Evolutionary conservation across 352 stramenopile genomes (phyloP).

Genomic region (Phytophthora ramorum): DNA sequence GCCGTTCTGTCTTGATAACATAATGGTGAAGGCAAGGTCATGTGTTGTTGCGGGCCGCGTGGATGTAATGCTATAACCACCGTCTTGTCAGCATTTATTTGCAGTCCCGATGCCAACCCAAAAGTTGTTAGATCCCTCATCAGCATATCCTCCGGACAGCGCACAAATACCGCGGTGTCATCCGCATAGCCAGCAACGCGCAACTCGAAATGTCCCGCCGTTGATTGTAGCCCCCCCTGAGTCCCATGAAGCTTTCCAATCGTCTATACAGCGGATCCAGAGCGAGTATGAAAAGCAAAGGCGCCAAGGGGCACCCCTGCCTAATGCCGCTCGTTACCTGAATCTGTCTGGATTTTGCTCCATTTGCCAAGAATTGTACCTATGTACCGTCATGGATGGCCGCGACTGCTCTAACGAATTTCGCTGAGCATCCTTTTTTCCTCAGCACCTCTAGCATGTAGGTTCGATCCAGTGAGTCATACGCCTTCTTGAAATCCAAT

Average conservation of each 20-base stretch:
- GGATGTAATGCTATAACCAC: neutral
- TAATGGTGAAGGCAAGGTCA: neutral
- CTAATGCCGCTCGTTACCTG: neutral
- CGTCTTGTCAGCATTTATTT: neutral
- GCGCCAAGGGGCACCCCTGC: conserved; percentile 2
- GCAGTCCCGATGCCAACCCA: neutral
- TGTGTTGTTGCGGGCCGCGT: neutral
- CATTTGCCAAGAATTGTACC: neutral
- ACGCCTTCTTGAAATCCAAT: conserved; percentile 4
- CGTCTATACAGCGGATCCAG: neutral
- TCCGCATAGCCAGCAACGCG: neutral
- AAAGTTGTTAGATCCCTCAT: neutral
- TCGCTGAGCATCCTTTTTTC: neutral
- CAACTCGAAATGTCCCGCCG: neutral
- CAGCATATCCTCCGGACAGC: neutral
- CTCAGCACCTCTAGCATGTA: neutral
- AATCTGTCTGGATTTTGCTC: neutral
- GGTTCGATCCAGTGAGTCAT: neutral
- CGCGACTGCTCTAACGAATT: neutral
- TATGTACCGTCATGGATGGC: neutral
- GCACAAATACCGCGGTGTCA: neutral
- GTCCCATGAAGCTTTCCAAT: neutral
- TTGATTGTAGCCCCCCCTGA: neutral
- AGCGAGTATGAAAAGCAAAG: conserved; percentile 1
- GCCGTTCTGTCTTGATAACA: neutral